Evolutionary conservation across 2,329 filamentous ascomycete species (phyloP).

Genomic region (Talaromyces sp.): DNA sequence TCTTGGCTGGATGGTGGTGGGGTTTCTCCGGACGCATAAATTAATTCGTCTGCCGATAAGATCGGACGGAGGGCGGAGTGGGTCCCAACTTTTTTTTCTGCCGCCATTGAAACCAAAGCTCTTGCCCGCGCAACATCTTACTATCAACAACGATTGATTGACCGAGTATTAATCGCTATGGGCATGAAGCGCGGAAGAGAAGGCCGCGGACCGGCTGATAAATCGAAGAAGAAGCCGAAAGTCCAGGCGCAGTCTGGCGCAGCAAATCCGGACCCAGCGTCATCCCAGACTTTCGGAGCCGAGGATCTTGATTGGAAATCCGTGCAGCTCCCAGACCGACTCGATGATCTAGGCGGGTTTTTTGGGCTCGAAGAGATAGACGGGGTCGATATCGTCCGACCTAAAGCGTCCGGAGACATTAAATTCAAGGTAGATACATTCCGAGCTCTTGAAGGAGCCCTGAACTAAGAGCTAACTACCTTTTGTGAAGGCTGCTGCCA

Average conservation of each 20-base stretch:
- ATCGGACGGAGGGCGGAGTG: constrained; percentile 6
- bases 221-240: constrained; percentile 33
- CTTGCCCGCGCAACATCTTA: constrained; percentile 13
- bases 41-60: constrained; percentile 10
- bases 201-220: constrained; percentile 19
- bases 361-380: constrained; percentile 88
- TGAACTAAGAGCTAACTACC: constrained; percentile 5
- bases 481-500: constrained; percentile 22
- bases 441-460: not conserved
- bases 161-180: constrained; percentile 18
- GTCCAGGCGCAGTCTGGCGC: constrained; percentile 14
- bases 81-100: constrained; percentile 28
- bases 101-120: constrained; percentile 17
- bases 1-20: constrained; percentile 1
- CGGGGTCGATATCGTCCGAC: constrained; percentile 74
- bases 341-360: constrained; percentile 90
- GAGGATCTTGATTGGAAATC: constrained; percentile 58
- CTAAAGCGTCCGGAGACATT: constrained; percentile 48
- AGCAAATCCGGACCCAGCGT: constrained; percentile 12
- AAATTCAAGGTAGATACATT: constrained; percentile 34
- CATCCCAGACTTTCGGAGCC: constrained; percentile 29
- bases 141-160: not conserved
- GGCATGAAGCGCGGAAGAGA: constrained; percentile 32
- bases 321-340: constrained; percentile 64
- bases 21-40: not conserved